phyloP scores from a whole-genome alignment of 2,329 filamentous ascomycete species.

The Curvularia hawaiiensis region DNA sequence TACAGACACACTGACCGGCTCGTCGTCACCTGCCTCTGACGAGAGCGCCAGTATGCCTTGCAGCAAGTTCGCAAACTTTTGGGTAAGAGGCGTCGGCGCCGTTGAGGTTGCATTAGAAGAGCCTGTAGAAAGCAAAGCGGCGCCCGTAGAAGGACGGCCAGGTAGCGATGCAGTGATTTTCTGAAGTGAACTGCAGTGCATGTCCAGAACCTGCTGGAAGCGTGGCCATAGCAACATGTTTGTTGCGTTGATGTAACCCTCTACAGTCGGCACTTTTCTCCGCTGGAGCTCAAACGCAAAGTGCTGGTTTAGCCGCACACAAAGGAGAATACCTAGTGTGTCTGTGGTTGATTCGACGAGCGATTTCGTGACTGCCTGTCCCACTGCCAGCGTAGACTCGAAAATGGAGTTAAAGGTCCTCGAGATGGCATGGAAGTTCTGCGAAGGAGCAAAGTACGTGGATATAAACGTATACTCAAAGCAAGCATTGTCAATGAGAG shows the following conservation, averaged over 20 bases:
- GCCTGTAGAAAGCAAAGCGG: constrained; percentile 45
- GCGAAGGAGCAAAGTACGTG: constrained; percentile 81
- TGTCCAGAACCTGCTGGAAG: constrained; percentile 91
- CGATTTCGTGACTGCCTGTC: constrained; percentile 74
- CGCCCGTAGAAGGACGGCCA: constrained; percentile 40
- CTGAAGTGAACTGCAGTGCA: constrained; percentile 86
- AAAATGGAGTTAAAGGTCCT: constrained; percentile 88
- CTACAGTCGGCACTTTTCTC: constrained; percentile 84
- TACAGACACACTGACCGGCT: constrained; percentile 85
- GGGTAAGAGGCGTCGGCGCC: constrained; percentile 89
- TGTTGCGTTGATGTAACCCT: constrained; percentile 91
- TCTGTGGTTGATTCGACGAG: constrained; percentile 81
- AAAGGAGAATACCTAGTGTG: constrained; percentile 84
- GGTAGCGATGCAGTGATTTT: constrained; percentile 55
- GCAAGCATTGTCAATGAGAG: constrained; percentile 89
- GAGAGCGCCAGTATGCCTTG: constrained; percentile 84
- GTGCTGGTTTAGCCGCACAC: constrained; percentile 90
- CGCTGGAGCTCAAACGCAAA: constrained; percentile 93
- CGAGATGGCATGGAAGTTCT: constrained; percentile 77
- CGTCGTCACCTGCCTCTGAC: constrained; percentile 90
- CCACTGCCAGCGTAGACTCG: constrained; percentile 84
- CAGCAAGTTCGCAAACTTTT: constrained; percentile 92
- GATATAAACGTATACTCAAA: constrained; percentile 95
- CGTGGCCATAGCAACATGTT: constrained; percentile 97
- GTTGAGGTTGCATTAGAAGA: constrained; percentile 64